phyloP scores from a whole-genome alignment of 2,329 filamentous ascomycete genomes.

The Penicillium occitanis region DNA sequence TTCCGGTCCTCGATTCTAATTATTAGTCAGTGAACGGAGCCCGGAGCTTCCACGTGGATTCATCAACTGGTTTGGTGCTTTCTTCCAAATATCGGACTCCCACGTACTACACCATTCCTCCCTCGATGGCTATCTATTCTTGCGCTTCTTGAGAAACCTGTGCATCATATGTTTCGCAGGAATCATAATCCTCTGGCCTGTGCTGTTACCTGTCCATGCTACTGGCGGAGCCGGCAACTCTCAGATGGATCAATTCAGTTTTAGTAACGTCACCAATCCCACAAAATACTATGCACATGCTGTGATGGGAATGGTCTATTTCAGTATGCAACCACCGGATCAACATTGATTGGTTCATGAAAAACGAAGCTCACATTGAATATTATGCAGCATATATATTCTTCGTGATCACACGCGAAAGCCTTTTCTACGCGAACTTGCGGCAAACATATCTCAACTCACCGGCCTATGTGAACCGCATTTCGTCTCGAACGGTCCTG shows the following conservation, averaged over 20 bases:
- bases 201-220: constrained; percentile 82
- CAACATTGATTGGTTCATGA: background rate
- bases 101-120: constrained; percentile 88
- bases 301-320: constrained; percentile 75
- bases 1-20: background rate
- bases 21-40: constrained; percentile 43
- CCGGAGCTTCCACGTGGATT: constrained; percentile 50
- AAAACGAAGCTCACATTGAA: background rate
- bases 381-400: constrained; percentile 66
- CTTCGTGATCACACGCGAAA: constrained; percentile 81
- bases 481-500: constrained; percentile 85
- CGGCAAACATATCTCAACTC: constrained; percentile 89
- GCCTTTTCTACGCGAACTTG: constrained; percentile 85
- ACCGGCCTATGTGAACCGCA: constrained; percentile 75
- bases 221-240: constrained; percentile 68
- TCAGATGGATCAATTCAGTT: constrained; percentile 75
- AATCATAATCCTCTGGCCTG: constrained; percentile 79
- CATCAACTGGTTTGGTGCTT: constrained; percentile 56
- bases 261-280: constrained; percentile 68
- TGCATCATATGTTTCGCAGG: constrained; percentile 78
- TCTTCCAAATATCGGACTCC: constrained; percentile 63
- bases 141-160: constrained; percentile 80
- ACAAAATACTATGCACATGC: constrained; percentile 77
- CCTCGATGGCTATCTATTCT: constrained; percentile 86
- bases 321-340: constrained; percentile 47